phyloP scores from a whole-genome alignment of 768 basidiomycete species.

The Lenzites betulinus region DNA sequence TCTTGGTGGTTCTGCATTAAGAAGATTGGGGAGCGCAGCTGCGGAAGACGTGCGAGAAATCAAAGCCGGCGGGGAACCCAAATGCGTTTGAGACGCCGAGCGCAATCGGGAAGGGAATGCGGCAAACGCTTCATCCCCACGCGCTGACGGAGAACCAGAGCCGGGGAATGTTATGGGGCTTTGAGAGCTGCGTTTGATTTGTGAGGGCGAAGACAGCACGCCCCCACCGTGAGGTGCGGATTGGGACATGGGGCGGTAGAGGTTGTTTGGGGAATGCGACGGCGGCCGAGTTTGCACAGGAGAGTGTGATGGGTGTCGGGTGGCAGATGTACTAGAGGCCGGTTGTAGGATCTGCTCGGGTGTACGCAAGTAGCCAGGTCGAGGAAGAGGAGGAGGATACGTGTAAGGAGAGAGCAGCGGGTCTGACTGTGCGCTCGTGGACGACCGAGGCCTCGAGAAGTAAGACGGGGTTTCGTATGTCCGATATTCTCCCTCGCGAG shows the following conservation, averaged over 20 bases:
- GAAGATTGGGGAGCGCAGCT: slow-evolving; percentile 23
- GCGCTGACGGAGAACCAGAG: not conserved
- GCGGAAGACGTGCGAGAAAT: slow-evolving; percentile 20
- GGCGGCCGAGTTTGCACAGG: slow-evolving; percentile 11
- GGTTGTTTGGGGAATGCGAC: slow-evolving; percentile 4
- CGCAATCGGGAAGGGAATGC: slow-evolving; percentile 1
- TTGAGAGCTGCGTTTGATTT: not conserved
- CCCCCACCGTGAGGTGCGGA: not conserved
- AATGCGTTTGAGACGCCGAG: slow-evolving; percentile 7
- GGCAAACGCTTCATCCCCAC: not conserved
- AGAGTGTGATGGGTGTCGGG: slow-evolving; percentile 9
- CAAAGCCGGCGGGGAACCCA: not conserved
- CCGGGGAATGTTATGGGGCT: not conserved
- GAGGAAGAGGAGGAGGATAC: slow-evolving; percentile 6
- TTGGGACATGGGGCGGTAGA: slow-evolving; percentile 2
- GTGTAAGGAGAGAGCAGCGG: slow-evolving; percentile 3
- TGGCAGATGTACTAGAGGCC: not conserved
- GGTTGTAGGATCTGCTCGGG: not conserved
- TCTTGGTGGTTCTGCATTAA: slow-evolving; percentile 26
- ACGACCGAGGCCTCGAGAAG: slow-evolving; percentile 13
- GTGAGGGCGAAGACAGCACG: not conserved
- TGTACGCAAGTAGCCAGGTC: not conserved
- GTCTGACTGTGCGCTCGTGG: slow-evolving; percentile 15
- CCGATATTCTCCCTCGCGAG: not conserved
- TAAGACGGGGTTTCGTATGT: not conserved